phyloP scores from a whole-genome alignment of 225 moss, liverwort and hornwort genomes.

The Rhytidiadelphus loreus region DNA sequence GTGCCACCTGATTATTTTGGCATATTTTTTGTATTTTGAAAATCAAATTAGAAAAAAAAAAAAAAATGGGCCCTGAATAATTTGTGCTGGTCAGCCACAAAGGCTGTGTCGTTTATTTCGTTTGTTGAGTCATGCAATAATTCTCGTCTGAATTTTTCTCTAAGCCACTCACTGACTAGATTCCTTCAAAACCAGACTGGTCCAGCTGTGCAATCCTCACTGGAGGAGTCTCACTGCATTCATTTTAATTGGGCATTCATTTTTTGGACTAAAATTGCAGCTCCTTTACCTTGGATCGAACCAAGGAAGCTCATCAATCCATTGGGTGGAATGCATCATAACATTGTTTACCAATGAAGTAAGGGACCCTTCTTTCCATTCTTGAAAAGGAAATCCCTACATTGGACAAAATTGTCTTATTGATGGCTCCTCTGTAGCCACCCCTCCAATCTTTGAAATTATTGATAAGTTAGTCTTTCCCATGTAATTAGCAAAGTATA shows the following conservation, averaged over 20 bases:
- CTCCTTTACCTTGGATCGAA: too few relatives aligned
- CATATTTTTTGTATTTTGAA: background rate
- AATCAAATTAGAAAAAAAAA: background rate
- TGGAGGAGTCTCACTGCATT: too few relatives aligned
- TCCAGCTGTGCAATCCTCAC: too few relatives aligned
- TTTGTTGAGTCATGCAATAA: background rate
- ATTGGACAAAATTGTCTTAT: background rate
- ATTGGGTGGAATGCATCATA: background rate
- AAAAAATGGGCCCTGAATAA: background rate
- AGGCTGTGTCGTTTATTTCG: background rate
- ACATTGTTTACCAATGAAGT: background rate
- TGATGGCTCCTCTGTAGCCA: rapidly evolving
- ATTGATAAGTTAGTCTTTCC: background rate
- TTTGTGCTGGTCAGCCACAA: background rate
- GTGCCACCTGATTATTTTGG: too few relatives aligned
- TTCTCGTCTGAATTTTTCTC: background rate
- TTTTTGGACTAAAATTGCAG: too few relatives aligned
- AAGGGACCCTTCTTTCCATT: rapidly evolving
- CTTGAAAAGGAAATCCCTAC: background rate
- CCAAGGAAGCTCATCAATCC: too few relatives aligned
- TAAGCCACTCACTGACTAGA: background rate
- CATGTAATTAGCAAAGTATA: rapidly evolving
- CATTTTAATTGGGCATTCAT: too few relatives aligned
- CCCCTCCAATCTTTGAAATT: background rate
- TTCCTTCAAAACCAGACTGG: background rate